Evolutionary conservation across 2,329 filamentous ascomycete species (phyloP).

Genomic region (Colletotrichum orbiculare): DNA sequence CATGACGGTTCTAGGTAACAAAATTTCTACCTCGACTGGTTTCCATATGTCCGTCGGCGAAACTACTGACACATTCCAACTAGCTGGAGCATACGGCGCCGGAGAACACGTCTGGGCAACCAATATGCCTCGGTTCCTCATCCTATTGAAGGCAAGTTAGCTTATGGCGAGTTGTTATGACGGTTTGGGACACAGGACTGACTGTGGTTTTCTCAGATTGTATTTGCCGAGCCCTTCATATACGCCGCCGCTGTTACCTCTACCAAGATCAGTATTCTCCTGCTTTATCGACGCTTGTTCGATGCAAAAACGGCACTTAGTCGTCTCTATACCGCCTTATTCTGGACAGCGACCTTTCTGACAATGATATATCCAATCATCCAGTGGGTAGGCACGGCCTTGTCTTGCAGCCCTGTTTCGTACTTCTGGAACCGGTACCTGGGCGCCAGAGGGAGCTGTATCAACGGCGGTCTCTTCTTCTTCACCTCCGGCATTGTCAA

Average conservation of each 20-base stretch:
- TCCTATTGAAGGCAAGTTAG: background rate
- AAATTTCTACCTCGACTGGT: background rate
- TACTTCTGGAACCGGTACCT: slow-evolving; percentile 30
- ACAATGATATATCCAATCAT: slow-evolving; percentile 22
- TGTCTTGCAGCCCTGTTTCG: slow-evolving; percentile 16
- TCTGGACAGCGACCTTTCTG: slow-evolving; percentile 15
- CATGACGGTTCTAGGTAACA: slow-evolving; percentile 9
- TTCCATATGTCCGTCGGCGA: too few relatives aligned
- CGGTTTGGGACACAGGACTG: background rate
- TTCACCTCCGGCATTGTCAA: slow-evolving; percentile 19
- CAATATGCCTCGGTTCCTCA: slow-evolving; percentile 3
- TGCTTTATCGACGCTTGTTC: slow-evolving; percentile 27
- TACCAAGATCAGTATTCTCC: slow-evolving; percentile 33
- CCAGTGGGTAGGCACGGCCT: slow-evolving; percentile 28
- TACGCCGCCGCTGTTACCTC: slow-evolving; percentile 29
- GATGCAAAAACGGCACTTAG: background rate
- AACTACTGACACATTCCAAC: background rate
- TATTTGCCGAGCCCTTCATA: slow-evolving; percentile 26
- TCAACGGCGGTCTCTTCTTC: slow-evolving; percentile 25
- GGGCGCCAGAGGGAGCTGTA: slow-evolving; percentile 15
- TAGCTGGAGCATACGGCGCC: background rate
- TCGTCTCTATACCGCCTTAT: slow-evolving; percentile 6
- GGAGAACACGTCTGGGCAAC: slow-evolving; percentile 5
- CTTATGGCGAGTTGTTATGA: background rate
- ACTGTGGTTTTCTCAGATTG: slow-evolving; percentile 11